A percentile compares a stretch with the other conserved stretches of the same genome.
Evolutionary conservation across 2,329 filamentous ascomycete species (phyloP).

Genomic region (Colletotrichum scovillei): DNA sequence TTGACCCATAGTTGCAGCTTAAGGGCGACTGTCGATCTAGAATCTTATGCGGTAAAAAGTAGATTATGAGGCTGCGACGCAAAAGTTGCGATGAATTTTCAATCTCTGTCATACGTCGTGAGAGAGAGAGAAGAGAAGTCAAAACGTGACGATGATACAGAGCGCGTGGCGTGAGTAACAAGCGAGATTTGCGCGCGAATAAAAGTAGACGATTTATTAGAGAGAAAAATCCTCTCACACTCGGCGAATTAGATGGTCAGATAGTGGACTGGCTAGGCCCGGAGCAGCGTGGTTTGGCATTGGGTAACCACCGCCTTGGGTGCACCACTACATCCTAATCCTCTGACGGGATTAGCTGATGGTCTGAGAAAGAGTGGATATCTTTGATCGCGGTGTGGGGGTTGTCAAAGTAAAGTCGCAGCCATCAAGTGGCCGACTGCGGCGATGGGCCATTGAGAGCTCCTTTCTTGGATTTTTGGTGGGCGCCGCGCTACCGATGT

Average conservation of each 20-base stretch:
- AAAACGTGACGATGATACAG: neutral
- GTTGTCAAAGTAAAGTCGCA: conserved; percentile 2
- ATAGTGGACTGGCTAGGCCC: neutral
- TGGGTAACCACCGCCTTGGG: neutral
- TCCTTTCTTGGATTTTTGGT: neutral
- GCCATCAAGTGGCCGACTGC: conserved; percentile 9
- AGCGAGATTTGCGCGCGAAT: conserved; percentile 24
- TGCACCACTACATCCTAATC: neutral
- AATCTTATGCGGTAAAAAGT: neutral
- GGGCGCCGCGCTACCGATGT: neutral
- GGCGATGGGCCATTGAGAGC: conserved; percentile 11
- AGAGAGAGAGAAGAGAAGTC: neutral
- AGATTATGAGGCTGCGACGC: neutral
- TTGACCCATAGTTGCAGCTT: conserved; percentile 70
- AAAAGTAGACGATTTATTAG: neutral
- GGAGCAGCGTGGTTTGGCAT: conserved; percentile 20
- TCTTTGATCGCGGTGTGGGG: conserved; percentile 2
- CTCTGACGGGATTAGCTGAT: conserved; percentile 15
- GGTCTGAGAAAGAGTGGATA: conserved; percentile 24
- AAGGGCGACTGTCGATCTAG: neutral
- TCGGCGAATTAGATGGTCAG: conserved; percentile 1
- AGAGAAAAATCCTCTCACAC: conserved; percentile 15
- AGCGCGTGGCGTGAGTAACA: conserved; percentile 22
- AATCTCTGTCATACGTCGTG: neutral
- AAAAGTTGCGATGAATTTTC: neutral